Evolutionary conservation across 2,329 filamentous ascomycete genomes (phyloP).

Genomic region (Ophiostoma perfectum): DNA sequence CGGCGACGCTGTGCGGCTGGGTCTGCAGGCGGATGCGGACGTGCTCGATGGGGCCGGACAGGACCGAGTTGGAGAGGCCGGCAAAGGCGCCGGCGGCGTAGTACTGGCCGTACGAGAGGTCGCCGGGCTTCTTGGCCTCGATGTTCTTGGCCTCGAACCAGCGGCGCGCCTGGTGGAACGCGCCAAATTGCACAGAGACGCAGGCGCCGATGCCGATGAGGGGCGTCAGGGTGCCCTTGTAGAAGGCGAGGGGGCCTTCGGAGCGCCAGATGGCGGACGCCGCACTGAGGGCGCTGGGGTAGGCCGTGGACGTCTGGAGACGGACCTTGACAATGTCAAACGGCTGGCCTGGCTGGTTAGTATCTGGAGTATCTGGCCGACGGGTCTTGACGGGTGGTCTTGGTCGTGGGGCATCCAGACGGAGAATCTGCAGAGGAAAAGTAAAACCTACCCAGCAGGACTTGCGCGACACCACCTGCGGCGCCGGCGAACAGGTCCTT

Average conservation of each 20-base stretch:
- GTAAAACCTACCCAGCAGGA: conserved; percentile 53
- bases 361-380: too few relatives aligned
- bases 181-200: conserved; percentile 96
- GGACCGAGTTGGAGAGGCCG: conserved; percentile 78
- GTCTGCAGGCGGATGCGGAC: conserved; percentile 94
- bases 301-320: conserved; percentile 80
- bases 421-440: neutral
- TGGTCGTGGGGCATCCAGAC: too few relatives aligned
- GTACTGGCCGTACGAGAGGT: conserved; percentile 78
- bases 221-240: conserved; percentile 95
- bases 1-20: conserved; percentile 75
- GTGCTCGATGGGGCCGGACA: conserved; percentile 93
- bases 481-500: conserved; percentile 93
- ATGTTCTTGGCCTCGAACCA: conserved; percentile 72
- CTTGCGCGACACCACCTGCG: conserved; percentile 86
- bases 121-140: conserved; percentile 46
- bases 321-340: conserved; percentile 97
- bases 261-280: conserved; percentile 78
- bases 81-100: conserved; percentile 88
- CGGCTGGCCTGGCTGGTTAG: conserved; percentile 44
- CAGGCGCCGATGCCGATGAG: conserved; percentile 94
- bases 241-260: conserved; percentile 88
- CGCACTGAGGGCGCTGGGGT: conserved; percentile 72
- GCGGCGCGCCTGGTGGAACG: conserved; percentile 87
- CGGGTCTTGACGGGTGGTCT: too few relatives aligned